These are phyloP conservation scores for Diplosphaera chodatii DNA, from an alignment of 139 green algal genomes.

Conservation along the genomic window DNA sequence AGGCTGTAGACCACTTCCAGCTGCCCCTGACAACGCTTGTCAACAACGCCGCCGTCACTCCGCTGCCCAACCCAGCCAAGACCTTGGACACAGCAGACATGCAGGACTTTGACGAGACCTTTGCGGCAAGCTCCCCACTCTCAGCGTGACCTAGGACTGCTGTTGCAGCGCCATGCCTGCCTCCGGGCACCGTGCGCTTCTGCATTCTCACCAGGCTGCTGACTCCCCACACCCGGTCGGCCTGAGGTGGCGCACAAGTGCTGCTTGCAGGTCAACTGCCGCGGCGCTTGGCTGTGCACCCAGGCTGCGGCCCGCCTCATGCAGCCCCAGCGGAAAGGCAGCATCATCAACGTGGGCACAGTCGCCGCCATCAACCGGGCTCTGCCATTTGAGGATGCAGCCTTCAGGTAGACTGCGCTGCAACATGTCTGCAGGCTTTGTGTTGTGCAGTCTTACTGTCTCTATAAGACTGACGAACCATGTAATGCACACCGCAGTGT, in stretches of 20 bases:
- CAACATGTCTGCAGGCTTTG: too few species aligned
- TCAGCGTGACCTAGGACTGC: too few species aligned
- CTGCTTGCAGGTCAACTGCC: not conserved
- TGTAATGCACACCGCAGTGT: too few species aligned
- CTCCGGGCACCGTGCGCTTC: too few species aligned
- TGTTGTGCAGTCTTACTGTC: too few species aligned
- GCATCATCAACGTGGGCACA: not conserved
- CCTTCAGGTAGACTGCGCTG: too few species aligned
- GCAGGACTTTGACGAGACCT: not conserved
- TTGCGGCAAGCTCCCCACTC: not conserved
- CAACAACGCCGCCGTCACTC: not conserved
- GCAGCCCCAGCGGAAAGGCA: not conserved
- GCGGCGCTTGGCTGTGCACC: not conserved
- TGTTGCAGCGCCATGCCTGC: too few species aligned
- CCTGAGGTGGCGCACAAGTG: too few species aligned
- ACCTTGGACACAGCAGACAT: not conserved
- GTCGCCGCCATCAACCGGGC: not conserved
- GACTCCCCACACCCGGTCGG: not conserved
- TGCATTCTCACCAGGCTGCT: too few species aligned
- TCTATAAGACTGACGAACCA: too few species aligned
- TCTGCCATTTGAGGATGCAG: not conserved
- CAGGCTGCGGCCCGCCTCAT: not conserved
- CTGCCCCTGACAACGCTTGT: not conserved
- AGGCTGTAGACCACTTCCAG: too few species aligned
- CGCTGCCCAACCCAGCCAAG: not conserved